These are phyloP conservation scores for Thelonectria olida DNA, from an alignment of 2,329 filamentous ascomycete species.

Conservation along the genomic window DNA sequence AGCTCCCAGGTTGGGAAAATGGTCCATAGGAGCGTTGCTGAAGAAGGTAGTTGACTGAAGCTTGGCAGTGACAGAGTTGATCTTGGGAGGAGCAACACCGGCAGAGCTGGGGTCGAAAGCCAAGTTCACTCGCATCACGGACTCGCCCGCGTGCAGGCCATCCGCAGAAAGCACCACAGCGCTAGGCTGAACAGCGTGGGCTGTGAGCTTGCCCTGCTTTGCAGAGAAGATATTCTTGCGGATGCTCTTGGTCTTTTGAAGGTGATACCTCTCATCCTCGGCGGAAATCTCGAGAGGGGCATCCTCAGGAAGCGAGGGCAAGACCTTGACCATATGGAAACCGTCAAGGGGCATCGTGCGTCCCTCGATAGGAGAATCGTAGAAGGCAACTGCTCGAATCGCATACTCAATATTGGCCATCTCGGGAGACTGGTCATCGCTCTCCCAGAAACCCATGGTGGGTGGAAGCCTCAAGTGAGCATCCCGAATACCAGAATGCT, in stretches of 20 bases:
- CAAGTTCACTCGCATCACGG: slow-evolving; percentile 56
- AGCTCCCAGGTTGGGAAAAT: slow-evolving; percentile 61
- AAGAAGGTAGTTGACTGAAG: slow-evolving; percentile 63
- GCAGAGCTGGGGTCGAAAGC: slow-evolving; percentile 56
- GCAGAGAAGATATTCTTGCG: slow-evolving; percentile 62
- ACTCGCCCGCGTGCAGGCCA: slow-evolving; percentile 53
- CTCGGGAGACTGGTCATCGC: slow-evolving; percentile 63
- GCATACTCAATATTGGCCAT: slow-evolving; percentile 65
- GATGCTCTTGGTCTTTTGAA: slow-evolving; percentile 61
- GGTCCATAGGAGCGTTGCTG: slow-evolving; percentile 54
- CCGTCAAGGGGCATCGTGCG: slow-evolving; percentile 51
- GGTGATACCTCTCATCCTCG: slow-evolving; percentile 59
- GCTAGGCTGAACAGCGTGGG: slow-evolving; percentile 55
- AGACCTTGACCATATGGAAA: slow-evolving; percentile 58
- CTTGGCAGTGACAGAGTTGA: slow-evolving; percentile 61
- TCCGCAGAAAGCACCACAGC: slow-evolving; percentile 62
- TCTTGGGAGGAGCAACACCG: slow-evolving; percentile 56
- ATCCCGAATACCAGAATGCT: slow-evolving; percentile 56
- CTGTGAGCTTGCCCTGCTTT: slow-evolving; percentile 60
- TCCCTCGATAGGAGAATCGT: slow-evolving; percentile 35
- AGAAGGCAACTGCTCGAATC: slow-evolving; percentile 57
- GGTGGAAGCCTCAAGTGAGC: slow-evolving; percentile 64
- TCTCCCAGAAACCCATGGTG: slow-evolving; percentile 61
- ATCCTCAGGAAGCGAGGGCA: slow-evolving; percentile 60
- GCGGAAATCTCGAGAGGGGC: slow-evolving; percentile 60